A percentile compares a stretch with the other conserved stretches of the same genome.
phyloP scores from a whole-genome alignment of 331 rosid species.

The Saraca asoca region DNA sequence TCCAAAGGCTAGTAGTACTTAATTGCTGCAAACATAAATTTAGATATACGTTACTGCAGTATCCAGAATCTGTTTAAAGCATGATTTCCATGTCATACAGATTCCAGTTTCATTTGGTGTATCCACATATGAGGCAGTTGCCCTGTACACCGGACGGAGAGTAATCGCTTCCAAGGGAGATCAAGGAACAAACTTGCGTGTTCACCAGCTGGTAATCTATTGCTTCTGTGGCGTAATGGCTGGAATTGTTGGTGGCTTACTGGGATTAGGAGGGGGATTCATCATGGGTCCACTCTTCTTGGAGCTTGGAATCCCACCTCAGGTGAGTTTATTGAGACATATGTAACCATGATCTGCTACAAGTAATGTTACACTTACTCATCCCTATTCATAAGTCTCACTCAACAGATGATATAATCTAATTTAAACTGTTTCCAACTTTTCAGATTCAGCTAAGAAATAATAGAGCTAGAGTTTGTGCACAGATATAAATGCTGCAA shows the following conservation, averaged over 20 bases:
- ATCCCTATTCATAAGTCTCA: too few relatives aligned
- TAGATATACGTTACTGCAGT: background rate
- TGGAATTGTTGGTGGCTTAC: slow-evolving; percentile 86
- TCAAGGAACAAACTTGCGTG: slow-evolving; percentile 46
- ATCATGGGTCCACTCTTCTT: slow-evolving; percentile 92
- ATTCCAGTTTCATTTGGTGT: slow-evolving; percentile 79
- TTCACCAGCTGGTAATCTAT: slow-evolving; percentile 54
- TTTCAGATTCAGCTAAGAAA: too few relatives aligned
- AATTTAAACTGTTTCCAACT: too few relatives aligned
- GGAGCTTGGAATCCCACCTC: slow-evolving; percentile 92
- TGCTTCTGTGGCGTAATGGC: slow-evolving; percentile 67
- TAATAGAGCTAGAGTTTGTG: too few relatives aligned
- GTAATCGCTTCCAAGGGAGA: slow-evolving; percentile 68
- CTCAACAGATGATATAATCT: too few relatives aligned
- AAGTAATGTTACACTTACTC: too few relatives aligned
- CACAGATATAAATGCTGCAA: too few relatives aligned
- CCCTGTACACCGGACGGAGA: slow-evolving; percentile 70
- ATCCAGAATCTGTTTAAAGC: background rate
- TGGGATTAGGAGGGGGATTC: slow-evolving; percentile 94
- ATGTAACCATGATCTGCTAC: background rate
- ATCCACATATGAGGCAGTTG: slow-evolving; percentile 66
- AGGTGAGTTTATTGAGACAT: slow-evolving; percentile 47
- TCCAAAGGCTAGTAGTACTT: background rate
- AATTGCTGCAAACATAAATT: background rate
- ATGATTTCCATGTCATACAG: slow-evolving; percentile 45